Evolutionary conservation across 345 rosid genomes (phyloP).

Genomic region (Populus simonii): DNA sequence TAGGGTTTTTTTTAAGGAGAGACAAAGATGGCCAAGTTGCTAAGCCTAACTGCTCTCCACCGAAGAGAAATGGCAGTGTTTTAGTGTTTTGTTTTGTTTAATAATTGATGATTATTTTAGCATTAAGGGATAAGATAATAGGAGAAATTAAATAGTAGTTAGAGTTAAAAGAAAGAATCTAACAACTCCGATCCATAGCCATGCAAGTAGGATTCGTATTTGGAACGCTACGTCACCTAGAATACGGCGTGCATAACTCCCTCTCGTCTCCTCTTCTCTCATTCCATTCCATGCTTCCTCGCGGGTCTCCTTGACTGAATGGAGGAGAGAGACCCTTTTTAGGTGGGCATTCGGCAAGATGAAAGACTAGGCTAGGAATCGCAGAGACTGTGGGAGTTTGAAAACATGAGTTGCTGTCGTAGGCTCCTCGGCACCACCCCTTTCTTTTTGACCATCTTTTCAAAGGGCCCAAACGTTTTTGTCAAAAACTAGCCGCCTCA

Average conservation of each 20-base stretch:
- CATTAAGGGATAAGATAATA: neutral
- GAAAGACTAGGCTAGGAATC: neutral
- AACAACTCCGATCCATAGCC: slow-evolving; percentile 19
- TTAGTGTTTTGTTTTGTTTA: too few species aligned
- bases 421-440: too few species aligned
- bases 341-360: too few species aligned
- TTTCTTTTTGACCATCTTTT: too few species aligned
- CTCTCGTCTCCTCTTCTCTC: slow-evolving; percentile 15
- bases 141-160: neutral
- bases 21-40: slow-evolving; percentile 2
- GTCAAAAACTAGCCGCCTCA: too few species aligned
- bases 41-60: slow-evolving; percentile 32
- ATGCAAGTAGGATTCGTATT: slow-evolving; percentile 32
- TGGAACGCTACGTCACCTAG: slow-evolving; percentile 62
- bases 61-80: too few species aligned
- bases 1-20: neutral
- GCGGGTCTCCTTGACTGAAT: too few species aligned
- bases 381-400: neutral
- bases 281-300: slow-evolving; percentile 10
- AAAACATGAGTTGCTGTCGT: too few species aligned
- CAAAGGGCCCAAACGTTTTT: too few species aligned
- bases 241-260: slow-evolving; percentile 49
- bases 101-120: too few species aligned
- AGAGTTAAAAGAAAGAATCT: neutral
- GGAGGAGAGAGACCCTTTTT: too few species aligned